Percentiles rank a stretch among this genome's conserved stretches.
Conservation (phyloP, 148 eudicot genomes). For the Pouteria glomerata region DNA sequence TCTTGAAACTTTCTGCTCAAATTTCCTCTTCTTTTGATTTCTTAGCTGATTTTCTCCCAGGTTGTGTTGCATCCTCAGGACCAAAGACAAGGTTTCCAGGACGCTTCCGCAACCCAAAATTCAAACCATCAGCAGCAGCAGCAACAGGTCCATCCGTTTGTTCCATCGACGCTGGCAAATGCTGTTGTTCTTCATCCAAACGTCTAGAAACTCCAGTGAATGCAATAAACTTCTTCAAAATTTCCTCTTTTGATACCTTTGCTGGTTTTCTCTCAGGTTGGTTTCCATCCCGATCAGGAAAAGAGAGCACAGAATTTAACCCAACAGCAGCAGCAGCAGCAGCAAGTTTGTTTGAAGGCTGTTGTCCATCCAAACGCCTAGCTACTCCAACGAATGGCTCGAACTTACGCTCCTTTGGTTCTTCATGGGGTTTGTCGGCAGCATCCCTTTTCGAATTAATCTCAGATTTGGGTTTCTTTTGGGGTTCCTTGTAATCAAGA, state of each 20-base stretch:
- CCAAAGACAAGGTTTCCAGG: slow-evolving; percentile 8
- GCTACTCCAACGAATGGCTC: slow-evolving; percentile 8
- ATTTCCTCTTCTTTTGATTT: neutral
- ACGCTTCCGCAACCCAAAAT: neutral
- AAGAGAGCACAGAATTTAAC: too few relatives aligned
- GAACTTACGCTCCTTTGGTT: slow-evolving; percentile 11
- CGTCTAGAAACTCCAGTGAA: too few relatives aligned
- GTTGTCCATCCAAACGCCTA: slow-evolving; percentile 10
- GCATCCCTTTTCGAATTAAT: neutral
- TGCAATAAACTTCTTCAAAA: too few relatives aligned
- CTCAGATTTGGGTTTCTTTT: slow-evolving; percentile 6
- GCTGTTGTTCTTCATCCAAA: too few relatives aligned
- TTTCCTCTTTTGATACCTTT: too few relatives aligned
- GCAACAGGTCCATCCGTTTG: neutral
- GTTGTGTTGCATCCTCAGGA: neutral
- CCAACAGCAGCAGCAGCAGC: neutral
- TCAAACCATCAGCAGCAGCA: neutral
- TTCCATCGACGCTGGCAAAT: too few relatives aligned
- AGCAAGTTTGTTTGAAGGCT: neutral
- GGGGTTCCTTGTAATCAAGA: slow-evolving; percentile 19
- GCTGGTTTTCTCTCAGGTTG: too few relatives aligned
- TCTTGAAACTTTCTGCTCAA: slow-evolving; percentile 14
- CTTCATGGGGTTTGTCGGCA: too few relatives aligned
- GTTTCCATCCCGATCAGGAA: too few relatives aligned
- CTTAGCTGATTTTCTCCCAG: neutral